Percentiles rank a stretch among this genome's conserved stretches.
phyloP scores from a whole-genome alignment of 805 yeast species.

The Yueomyces sp. region DNA sequence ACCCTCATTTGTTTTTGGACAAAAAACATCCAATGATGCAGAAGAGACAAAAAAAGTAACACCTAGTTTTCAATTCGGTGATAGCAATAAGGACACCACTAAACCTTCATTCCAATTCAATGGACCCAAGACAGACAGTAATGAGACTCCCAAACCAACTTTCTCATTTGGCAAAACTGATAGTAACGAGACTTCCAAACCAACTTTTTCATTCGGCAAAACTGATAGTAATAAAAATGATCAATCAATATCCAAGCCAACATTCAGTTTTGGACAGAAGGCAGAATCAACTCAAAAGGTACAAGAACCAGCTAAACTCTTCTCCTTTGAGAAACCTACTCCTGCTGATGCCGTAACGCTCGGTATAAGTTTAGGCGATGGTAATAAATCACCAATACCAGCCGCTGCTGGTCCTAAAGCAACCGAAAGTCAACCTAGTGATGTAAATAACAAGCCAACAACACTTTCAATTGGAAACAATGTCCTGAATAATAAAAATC shows the following conservation, averaged over 20 bases:
- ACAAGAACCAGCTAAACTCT: too few relatives aligned
- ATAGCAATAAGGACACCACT: background rate
- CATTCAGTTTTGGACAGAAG: conserved; percentile 1
- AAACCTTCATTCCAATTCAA: conserved; percentile 2
- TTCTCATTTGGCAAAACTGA: conserved; percentile 1
- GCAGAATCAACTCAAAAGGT: too few relatives aligned
- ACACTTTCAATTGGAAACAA: too few relatives aligned
- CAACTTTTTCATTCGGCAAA: conserved; percentile 1
- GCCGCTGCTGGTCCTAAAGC: too few relatives aligned
- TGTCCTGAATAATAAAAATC: too few relatives aligned
- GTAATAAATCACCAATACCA: too few relatives aligned
- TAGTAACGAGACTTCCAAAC: background rate
- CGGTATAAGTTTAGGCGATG: too few relatives aligned
- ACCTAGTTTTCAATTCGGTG: background rate
- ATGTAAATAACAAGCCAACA: too few relatives aligned
- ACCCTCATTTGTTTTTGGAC: conserved; percentile 1
- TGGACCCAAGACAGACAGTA: background rate
- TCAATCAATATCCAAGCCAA: background rate
- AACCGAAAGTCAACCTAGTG: too few relatives aligned
- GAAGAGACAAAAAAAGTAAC: background rate
- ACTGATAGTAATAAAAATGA: background rate
- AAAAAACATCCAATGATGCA: background rate
- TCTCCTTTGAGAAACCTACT: too few relatives aligned
- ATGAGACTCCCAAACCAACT: background rate
- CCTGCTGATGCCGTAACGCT: too few relatives aligned